Conservation (phyloP, 2,329 filamentous ascomycete species). For the Beauveria rudraprayagi region DNA sequence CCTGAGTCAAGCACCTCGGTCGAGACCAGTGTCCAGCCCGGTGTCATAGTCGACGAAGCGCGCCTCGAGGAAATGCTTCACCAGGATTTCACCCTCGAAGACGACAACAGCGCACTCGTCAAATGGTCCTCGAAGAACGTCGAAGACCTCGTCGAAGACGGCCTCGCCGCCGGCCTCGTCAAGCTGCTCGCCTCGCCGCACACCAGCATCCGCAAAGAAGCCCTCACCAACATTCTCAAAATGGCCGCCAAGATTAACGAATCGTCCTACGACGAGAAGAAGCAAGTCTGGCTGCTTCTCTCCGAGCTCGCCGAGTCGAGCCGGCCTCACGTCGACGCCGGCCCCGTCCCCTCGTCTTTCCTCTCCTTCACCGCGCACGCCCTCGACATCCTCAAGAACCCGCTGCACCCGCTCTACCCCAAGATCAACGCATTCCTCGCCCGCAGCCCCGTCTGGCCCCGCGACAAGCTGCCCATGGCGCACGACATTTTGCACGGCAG, state of each 20-base stretch:
- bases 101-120: slow-evolving; percentile 44
- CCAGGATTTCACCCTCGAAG: slow-evolving; percentile 34
- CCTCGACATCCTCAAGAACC: slow-evolving; percentile 63
- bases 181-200: slow-evolving; percentile 69
- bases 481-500: slow-evolving; percentile 54
- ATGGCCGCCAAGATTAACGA: slow-evolving; percentile 55
- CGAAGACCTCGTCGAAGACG: slow-evolving; percentile 72
- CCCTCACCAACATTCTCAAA: slow-evolving; percentile 60
- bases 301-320: slow-evolving; percentile 74
- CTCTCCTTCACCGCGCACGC: slow-evolving; percentile 67
- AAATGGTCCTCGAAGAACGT: slow-evolving; percentile 70
- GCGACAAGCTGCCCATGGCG: slow-evolving; percentile 65
- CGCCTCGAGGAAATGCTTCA: slow-evolving; percentile 46
- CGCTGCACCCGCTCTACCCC: slow-evolving; percentile 73
- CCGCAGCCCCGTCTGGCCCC: slow-evolving; percentile 65
- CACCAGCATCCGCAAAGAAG: slow-evolving; percentile 69
- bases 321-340: slow-evolving; percentile 41
- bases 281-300: slow-evolving; percentile 70
- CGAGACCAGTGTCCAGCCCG: not conserved
- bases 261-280: slow-evolving; percentile 66
- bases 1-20: not conserved
- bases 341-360: slow-evolving; percentile 62
- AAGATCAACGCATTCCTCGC: slow-evolving; percentile 83
- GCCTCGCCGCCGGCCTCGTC: slow-evolving; percentile 60
- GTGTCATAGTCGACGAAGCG: slow-evolving; percentile 24